These are phyloP conservation scores for Pseudonitzschia delicatissima DNA, from an alignment of 108 stramenopile genomes.

Conservation along the genomic window DNA sequence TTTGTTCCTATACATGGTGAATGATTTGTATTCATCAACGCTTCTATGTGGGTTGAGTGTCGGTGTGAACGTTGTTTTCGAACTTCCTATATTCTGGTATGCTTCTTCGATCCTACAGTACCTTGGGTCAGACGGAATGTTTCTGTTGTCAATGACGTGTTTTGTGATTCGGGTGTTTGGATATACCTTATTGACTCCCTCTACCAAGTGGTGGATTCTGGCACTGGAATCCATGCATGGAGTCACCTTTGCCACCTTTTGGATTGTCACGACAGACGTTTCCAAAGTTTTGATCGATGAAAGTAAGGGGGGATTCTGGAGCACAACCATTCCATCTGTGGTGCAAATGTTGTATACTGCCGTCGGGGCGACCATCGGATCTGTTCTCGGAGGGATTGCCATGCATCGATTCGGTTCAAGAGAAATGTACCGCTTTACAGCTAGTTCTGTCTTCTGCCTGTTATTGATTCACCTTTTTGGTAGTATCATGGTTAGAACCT, in stretches of 20 bases:
- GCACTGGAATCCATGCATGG: conserved; percentile 39
- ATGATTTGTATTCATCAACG: conserved; percentile 38
- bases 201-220: conserved; percentile 32
- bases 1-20: conserved; percentile 37
- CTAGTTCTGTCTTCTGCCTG: conserved; percentile 21
- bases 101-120: conserved; percentile 23
- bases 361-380: conserved; percentile 38
- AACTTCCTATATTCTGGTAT: conserved; percentile 42
- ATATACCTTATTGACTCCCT: conserved; percentile 36
- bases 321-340: conserved; percentile 37
- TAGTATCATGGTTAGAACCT: conserved; percentile 18
- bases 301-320: conserved; percentile 33
- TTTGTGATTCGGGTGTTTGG: conserved; percentile 38
- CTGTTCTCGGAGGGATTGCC: conserved; percentile 44
- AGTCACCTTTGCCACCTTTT: conserved; percentile 38
- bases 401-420: conserved; percentile 44
- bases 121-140: conserved; percentile 37
- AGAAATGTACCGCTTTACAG: conserved; percentile 36
- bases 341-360: conserved; percentile 44
- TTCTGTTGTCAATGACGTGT: conserved; percentile 33
- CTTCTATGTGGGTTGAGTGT: conserved; percentile 38
- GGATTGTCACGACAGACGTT: conserved; percentile 37
- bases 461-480: conserved; percentile 29
- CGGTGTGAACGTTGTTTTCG: conserved; percentile 35
- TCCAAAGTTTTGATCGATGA: conserved; percentile 33